Conservation (phyloP, 2,329 filamentous ascomycete genomes). For the Fusarium drepaniforme region DNA sequence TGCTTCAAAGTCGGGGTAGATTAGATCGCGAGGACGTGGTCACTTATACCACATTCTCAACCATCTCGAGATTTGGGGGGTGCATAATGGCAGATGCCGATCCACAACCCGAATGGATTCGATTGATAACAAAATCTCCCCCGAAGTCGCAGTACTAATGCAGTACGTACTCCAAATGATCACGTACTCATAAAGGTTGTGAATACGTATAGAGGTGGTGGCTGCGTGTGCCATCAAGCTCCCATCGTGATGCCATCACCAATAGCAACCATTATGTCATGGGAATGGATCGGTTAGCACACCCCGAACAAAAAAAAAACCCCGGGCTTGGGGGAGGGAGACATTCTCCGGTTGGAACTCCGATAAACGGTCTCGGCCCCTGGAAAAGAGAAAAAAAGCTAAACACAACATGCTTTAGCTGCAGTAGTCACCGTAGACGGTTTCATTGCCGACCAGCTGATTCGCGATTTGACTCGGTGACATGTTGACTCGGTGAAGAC, state of each 20-base stretch:
- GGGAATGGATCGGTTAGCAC: background rate
- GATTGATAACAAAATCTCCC: constrained; percentile 9
- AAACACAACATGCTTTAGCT: background rate
- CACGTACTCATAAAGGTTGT: background rate
- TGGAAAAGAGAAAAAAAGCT: background rate
- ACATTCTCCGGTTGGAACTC: background rate
- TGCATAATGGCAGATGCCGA: background rate
- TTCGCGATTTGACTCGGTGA: constrained; percentile 36
- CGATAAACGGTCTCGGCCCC: background rate
- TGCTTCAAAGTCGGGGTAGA: background rate
- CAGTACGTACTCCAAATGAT: background rate
- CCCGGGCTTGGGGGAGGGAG: background rate
- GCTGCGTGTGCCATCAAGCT: constrained; percentile 5
- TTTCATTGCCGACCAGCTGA: constrained; percentile 27
- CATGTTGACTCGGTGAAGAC: constrained; percentile 11
- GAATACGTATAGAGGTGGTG: background rate
- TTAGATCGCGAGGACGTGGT: background rate
- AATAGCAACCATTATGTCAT: background rate
- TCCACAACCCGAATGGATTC: constrained; percentile 4
- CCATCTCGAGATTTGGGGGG: background rate
- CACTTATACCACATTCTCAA: constrained; percentile 1
- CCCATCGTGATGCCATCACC: background rate
- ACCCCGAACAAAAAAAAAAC: background rate
- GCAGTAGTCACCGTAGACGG: constrained; percentile 11
- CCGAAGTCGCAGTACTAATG: constrained; percentile 10